Evolutionary conservation across 768 basidiomycete genomes (phyloP).

Genomic region (Lactarius sanguifluus): DNA sequence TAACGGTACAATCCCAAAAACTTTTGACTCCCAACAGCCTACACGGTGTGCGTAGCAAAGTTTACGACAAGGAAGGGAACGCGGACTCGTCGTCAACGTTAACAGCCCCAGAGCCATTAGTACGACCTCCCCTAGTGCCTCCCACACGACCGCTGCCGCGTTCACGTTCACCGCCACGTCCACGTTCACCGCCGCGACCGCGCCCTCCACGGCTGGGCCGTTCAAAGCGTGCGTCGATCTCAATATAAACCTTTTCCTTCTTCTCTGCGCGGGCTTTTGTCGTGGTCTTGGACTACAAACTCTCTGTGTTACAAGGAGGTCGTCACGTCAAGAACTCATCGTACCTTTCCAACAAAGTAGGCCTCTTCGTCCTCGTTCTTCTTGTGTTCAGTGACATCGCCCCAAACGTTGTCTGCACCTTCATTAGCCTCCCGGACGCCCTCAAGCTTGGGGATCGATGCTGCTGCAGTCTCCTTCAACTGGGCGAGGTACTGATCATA

Average conservation of each 20-base stretch:
- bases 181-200: constrained; percentile 49
- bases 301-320: not conserved
- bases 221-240: constrained; percentile 88
- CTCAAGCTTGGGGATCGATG: constrained; percentile 76
- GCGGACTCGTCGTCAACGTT: constrained; percentile 81
- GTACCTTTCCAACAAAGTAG: constrained; percentile 91
- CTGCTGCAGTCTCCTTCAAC: constrained; percentile 59
- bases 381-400: constrained; percentile 63
- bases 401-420: constrained; percentile 69
- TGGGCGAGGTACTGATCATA: constrained; percentile 91
- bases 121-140: constrained; percentile 44
- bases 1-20: constrained; percentile 30
- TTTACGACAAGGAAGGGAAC: constrained; percentile 81
- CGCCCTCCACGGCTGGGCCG: constrained; percentile 67
- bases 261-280: constrained; percentile 75
- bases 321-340: not conserved
- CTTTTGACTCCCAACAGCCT: constrained; percentile 25
- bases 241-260: constrained; percentile 88
- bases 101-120: constrained; percentile 45
- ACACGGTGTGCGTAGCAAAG: constrained; percentile 16
- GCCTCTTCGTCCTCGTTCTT: constrained; percentile 66
- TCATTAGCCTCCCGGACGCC: constrained; percentile 69
- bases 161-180: constrained; percentile 44
- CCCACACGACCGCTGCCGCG: constrained; percentile 43
- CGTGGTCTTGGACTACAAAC: constrained; percentile 55